Base-by-base conservation (phyloP, 2,329 filamentous ascomycete genomes). In the Aureobasidium uvarum region DNA sequence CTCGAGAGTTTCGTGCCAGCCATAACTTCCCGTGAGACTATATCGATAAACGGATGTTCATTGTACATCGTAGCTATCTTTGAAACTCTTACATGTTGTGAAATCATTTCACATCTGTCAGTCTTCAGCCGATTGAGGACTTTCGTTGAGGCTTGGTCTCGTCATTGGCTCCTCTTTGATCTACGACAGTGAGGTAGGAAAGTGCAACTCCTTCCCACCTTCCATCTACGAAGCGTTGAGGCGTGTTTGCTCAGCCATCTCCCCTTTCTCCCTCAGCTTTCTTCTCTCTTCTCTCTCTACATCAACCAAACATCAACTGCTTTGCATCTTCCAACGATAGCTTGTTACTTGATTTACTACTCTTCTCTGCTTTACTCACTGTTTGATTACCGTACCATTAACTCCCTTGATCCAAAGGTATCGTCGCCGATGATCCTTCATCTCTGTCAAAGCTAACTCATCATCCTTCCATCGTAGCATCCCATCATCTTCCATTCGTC, bases 271-370 rank as follows among this genome's bases (percentile, higher is more conserved):
- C 28, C 16, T 25, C 36, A 41, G 33, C 52, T 45, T 60, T 59
- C 55, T 36, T 38, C 39, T 58, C 38, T 45, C 38, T 33, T 45
- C 39, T 59, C 28, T 31, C 54, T 31, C 54, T 59, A 20, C 39
- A 46, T 46, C 38, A 60, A 45, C 54, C 43, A 60, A 55, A 60
- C 56, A 60, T 60, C 56, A 48, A 60, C 56, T 38, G 28, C 28
- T 46, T 55, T 48, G 41, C 31, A 60, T 60, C 56, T 60, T 60
- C 56, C 56, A 60, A 54, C 31, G 28, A 59, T 41, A 60, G 56
- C 56, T 60, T 60, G 39, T 33, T 58, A 31, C 25, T n/a, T 58
- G 43, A 43, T 48, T 48, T 60, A 60, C 43, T 59, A 36, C 36
- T 41, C 39, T 46, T 45, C 41, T 45, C 48, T 51, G 43, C 56